Conservation (phyloP, 176 grass and related monocot genomes). For the Lolium perenne region DNA sequence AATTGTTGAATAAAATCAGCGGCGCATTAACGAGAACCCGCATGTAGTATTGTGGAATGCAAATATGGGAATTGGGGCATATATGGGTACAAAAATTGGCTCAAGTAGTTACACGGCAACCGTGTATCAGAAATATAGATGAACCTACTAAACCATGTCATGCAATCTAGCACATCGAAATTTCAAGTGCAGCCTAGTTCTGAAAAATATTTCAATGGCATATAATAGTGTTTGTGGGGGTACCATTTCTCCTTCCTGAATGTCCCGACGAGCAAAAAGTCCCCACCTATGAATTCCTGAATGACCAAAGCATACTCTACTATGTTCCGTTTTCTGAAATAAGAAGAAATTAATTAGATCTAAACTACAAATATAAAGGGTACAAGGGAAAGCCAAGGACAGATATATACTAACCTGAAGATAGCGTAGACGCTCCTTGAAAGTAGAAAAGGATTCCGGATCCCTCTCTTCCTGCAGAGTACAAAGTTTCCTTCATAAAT, state of each 20-base stretch:
- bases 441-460: constrained; percentile 91
- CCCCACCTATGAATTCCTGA: constrained; percentile 99
- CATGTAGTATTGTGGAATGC: background rate
- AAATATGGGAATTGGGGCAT: background rate
- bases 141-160: background rate
- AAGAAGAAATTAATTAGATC: constrained; percentile 34
- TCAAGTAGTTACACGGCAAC: background rate
- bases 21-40: constrained; percentile 19
- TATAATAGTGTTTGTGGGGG: constrained; percentile 6
- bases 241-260: constrained; percentile 99
- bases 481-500: constrained; percentile 41
- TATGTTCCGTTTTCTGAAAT: constrained; percentile 89
- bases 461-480: constrained; percentile 77
- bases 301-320: constrained; percentile 96
- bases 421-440: constrained; percentile 87
- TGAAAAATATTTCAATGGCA: constrained; percentile 17
- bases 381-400: background rate
- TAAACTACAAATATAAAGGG: constrained; percentile 37
- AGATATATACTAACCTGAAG: constrained; percentile 69
- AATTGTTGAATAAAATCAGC: constrained; percentile 15
- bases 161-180: constrained; percentile 18
- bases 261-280: constrained; percentile 83
- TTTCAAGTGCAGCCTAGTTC: constrained; percentile 10
- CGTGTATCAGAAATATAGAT: constrained; percentile 2
- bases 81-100: background rate